These are phyloP conservation scores for Penicillium thymicola DNA, from an alignment of 2,329 filamentous ascomycete species.

Conservation along the genomic window DNA sequence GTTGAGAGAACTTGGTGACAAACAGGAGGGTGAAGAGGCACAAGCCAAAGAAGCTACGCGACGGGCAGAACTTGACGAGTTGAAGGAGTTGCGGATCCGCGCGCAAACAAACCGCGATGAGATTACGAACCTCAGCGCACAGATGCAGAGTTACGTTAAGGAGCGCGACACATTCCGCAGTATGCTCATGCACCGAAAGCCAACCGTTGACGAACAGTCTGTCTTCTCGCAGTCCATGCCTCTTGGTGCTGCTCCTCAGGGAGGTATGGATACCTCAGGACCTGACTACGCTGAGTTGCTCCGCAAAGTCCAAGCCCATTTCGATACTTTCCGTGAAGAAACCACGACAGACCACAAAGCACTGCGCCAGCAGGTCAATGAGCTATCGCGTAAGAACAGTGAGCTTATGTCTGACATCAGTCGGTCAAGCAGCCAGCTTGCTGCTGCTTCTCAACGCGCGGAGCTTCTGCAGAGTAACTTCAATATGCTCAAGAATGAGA, in stretches of 20 bases:
- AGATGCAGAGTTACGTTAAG: constrained; percentile 88
- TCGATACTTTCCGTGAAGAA: constrained; percentile 85
- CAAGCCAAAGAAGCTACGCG: constrained; percentile 56
- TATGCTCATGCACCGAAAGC: constrained; percentile 75
- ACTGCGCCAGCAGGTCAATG: constrained; percentile 79
- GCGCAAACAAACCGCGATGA: constrained; percentile 80
- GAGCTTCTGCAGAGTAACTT: constrained; percentile 90
- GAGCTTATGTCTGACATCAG: constrained; percentile 78
- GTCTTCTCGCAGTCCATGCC: constrained; percentile 70
- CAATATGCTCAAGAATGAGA: constrained; percentile 76
- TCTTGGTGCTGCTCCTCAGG: constrained; percentile 49
- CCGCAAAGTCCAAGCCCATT: constrained; percentile 83
- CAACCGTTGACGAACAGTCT: constrained; percentile 58
- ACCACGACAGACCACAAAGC: constrained; percentile 76
- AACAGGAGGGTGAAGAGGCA: constrained; percentile 89
- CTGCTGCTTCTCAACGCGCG: constrained; percentile 76
- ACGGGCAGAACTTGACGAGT: constrained; percentile 61
- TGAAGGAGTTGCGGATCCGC: constrained; percentile 69
- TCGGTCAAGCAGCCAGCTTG: constrained; percentile 74
- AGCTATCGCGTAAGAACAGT: constrained; percentile 76
- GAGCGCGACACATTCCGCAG: constrained; percentile 97
- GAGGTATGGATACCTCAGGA: constrained; percentile 49
- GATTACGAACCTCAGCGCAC: constrained; percentile 73
- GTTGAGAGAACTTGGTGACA: constrained; percentile 77
- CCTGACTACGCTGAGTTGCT: constrained; percentile 72